Conservation (phyloP, 352 stramenopile species). For the Lagenidium sp. region DNA sequence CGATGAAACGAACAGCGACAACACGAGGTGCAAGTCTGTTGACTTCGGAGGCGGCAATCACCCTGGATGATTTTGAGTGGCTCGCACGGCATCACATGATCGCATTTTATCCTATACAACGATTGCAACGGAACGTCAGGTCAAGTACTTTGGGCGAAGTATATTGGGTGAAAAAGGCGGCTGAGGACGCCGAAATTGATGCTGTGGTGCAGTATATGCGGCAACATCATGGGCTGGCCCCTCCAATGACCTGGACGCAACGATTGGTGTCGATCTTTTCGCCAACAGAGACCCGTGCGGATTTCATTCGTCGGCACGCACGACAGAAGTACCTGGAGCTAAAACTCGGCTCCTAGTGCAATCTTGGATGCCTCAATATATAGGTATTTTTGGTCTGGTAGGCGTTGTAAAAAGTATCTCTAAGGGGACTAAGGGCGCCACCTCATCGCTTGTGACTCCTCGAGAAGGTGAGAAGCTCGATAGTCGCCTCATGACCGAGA, state of each 20-base stretch:
- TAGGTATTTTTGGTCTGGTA: neutral
- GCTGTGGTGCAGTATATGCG: slow-evolving; percentile 52
- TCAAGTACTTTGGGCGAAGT: slow-evolving; percentile 5
- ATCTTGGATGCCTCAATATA: neutral
- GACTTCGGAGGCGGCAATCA: slow-evolving; percentile 11
- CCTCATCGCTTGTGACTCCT: too few species aligned
- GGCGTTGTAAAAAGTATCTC: neutral
- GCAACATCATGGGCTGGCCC: slow-evolving; percentile 32
- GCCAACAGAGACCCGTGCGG: slow-evolving; percentile 27
- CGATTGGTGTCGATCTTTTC: slow-evolving; percentile 38
- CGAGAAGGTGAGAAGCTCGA: too few species aligned
- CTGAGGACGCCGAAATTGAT: slow-evolving; percentile 40
- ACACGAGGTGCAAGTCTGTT: slow-evolving; percentile 21
- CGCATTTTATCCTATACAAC: slow-evolving; percentile 13
- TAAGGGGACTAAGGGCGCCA: too few species aligned
- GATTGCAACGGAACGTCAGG: slow-evolving; percentile 16
- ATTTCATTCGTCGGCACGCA: slow-evolving; percentile 33
- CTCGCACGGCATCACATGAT: slow-evolving; percentile 12
- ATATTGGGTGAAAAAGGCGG: slow-evolving; percentile 19
- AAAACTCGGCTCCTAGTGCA: slow-evolving; percentile 3
- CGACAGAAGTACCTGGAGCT: neutral
- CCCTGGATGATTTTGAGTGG: slow-evolving; percentile 15
- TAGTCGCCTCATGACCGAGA: too few species aligned
- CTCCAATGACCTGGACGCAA: slow-evolving; percentile 27
- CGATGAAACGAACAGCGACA: slow-evolving; percentile 46